phyloP scores from a whole-genome alignment of 2,329 filamentous ascomycete genomes.

The Emergomyces africanus region DNA sequence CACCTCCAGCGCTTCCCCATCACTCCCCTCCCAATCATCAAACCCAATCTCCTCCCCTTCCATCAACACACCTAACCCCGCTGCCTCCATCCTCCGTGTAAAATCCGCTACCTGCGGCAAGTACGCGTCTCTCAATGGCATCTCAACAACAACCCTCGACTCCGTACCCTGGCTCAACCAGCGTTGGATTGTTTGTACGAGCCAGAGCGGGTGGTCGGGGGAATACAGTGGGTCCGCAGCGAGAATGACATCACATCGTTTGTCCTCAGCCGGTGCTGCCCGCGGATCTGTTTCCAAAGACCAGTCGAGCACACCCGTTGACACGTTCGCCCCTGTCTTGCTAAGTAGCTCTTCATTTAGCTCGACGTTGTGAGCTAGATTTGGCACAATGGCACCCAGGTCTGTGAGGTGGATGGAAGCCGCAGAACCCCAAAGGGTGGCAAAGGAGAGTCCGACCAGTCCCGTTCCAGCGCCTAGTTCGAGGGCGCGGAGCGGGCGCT shows the following conservation, averaged over 20 bases:
- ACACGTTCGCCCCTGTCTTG: conserved; percentile 43
- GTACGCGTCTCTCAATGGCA: conserved; percentile 63
- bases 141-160: conserved; percentile 63
- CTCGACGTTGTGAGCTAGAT: conserved; percentile 60
- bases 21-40: conserved; percentile 35
- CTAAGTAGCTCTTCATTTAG: conserved; percentile 48
- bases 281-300: conserved; percentile 21
- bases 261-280: conserved; percentile 15
- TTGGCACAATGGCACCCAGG: conserved; percentile 68
- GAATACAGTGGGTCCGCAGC: conserved; percentile 84
- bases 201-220: conserved; percentile 61
- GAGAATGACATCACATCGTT: conserved; percentile 53
- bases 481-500: conserved; percentile 36
- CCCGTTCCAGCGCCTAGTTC: conserved; percentile 88
- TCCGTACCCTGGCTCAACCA: conserved; percentile 48
- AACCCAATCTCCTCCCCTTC: conserved; percentile 34
- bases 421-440: conserved; percentile 47
- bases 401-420: conserved; percentile 65
- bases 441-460: conserved; percentile 76
- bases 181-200: conserved; percentile 55
- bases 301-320: conserved; percentile 64
- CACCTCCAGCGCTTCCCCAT: conserved; percentile 30
- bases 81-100: conserved; percentile 44
- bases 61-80: conserved; percentile 41
- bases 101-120: conserved; percentile 51